Evolutionary conservation across 2,329 filamentous ascomycete species (phyloP).

Genomic region (Aaosphaeria arxii): DNA sequence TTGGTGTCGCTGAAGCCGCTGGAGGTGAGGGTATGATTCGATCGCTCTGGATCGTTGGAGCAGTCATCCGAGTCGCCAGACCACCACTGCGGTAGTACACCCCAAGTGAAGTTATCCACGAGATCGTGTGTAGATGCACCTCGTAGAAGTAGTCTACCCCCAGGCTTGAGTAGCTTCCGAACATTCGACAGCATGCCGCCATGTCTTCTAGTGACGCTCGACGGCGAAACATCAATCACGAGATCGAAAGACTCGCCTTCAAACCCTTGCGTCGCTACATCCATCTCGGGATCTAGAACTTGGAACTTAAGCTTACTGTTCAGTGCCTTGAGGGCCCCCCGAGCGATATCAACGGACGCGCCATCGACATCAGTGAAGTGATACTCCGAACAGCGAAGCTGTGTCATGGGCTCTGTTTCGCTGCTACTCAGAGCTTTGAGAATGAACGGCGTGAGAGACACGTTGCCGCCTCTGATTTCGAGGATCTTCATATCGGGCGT

Average conservation of each 20-base stretch:
- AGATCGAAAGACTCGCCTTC: neutral
- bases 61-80: no score
- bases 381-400: slow-evolving; percentile 5
- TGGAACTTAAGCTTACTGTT: slow-evolving; percentile 2
- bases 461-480: slow-evolving; percentile 6
- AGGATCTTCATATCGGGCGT: slow-evolving; percentile 3
- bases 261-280: slow-evolving; percentile 4
- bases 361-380: slow-evolving; percentile 13
- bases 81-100: no score
- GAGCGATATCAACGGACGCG: slow-evolving; percentile 8
- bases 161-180: neutral
- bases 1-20: no score
- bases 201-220: neutral
- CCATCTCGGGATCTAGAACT: slow-evolving; percentile 8
- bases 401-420: neutral
- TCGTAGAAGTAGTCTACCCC: no score
- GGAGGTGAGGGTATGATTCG: no score
- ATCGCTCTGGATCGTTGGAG: no score
- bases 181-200: neutral
- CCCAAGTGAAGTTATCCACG: no score
- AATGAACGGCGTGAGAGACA: neutral
- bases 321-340: slow-evolving; percentile 1
- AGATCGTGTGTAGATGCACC: no score
- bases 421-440: neutral
- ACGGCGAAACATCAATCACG: neutral